Evolutionary conservation across 208 protist species (phyloP), one percentile per base, ranked within the genome.

Genomic region (Leishmania lainsoni): DNA sequence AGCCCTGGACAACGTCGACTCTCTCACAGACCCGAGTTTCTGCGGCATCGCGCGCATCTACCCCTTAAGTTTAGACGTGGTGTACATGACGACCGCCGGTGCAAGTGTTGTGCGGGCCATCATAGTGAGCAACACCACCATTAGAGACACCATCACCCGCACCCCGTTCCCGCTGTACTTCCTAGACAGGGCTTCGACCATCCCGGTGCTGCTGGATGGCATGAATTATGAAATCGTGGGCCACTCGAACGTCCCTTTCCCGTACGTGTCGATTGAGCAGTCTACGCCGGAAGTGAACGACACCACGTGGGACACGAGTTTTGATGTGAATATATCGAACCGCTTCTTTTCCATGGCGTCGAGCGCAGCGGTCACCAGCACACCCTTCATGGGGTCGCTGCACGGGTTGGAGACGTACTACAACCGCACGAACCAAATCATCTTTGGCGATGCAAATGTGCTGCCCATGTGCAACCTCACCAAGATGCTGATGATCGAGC

Each of bases 401-500:
- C 58, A 82, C 0, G 65, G 39, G 20, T 56, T 93, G 39, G 54
- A 45, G 20, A 78, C 52, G 20, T 96, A 94, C 82, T 94, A 96
- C 83, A 87, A 90, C 81, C 71, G 69, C 54, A 94, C 88, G 20
- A 84, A 96, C 77, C 70, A 89, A 54, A 29, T 85, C 32, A 61
- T 94, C 52, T 89, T 88, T 66, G 81, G 87, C 29, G 92, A 96
- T 63, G 59, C 48, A 39, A 93, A 84, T 61, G 66, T 96, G 10
- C 74, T 96, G 5, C 89, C 89, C 1, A 78, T 88, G 69, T 94
- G 91, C 84, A 92, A 93, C 71, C 48, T 20, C 29, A 89, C 85
- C 8, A 85, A 83, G 59, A 81, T 93, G 81, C 26, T 58, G 22
- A 49, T 54, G 22, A 77, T 96, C 22, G 66, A 87, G 76, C 83